Conservation (phyloP, 768 basidiomycete species). For the Suillus fuscotomentosus region DNA sequence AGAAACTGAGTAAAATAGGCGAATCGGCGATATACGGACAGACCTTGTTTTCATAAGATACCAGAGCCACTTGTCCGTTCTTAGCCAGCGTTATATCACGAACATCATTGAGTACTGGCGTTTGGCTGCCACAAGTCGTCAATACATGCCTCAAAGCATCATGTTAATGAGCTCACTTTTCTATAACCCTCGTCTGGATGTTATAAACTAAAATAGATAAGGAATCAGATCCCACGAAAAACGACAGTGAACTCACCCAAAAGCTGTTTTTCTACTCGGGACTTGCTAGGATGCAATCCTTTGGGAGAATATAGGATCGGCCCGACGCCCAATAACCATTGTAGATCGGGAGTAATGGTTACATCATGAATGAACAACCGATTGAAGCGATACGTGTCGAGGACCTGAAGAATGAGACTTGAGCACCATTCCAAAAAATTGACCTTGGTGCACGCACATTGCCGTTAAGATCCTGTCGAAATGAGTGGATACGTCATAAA, state of each 20-base stretch:
- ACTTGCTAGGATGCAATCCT: constrained; percentile 68
- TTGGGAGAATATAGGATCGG: constrained; percentile 61
- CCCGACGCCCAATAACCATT: constrained; percentile 64
- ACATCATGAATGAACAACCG: constrained; percentile 68
- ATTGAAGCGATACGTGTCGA: constrained; percentile 58
- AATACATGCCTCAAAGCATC: constrained; percentile 9
- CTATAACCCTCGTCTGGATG: constrained; percentile 58
- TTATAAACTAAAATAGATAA: constrained; percentile 54
- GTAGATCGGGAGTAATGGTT: constrained; percentile 64
- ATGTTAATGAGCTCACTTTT: constrained; percentile 44
- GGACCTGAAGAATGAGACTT: constrained; percentile 34
- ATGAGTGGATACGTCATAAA: constrained; percentile 8
- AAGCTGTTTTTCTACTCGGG: constrained; percentile 68
- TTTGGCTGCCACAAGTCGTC: constrained; percentile 44
- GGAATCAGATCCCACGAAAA: background rate
- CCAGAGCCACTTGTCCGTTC: constrained; percentile 58
- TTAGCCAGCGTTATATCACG: constrained; percentile 66
- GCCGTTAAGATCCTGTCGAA: constrained; percentile 53
- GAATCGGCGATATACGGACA: constrained; percentile 3
- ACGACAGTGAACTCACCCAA: constrained; percentile 45
- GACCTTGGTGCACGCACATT: constrained; percentile 36
- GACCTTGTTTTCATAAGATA: constrained; percentile 76
- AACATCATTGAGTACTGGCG: constrained; percentile 71
- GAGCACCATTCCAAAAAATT: background rate
- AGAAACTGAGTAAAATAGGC: background rate